Evolutionary conservation across 495 filamentous ascomycete genomes (phyloP).

Genomic region (Penicillium canescens): DNA sequence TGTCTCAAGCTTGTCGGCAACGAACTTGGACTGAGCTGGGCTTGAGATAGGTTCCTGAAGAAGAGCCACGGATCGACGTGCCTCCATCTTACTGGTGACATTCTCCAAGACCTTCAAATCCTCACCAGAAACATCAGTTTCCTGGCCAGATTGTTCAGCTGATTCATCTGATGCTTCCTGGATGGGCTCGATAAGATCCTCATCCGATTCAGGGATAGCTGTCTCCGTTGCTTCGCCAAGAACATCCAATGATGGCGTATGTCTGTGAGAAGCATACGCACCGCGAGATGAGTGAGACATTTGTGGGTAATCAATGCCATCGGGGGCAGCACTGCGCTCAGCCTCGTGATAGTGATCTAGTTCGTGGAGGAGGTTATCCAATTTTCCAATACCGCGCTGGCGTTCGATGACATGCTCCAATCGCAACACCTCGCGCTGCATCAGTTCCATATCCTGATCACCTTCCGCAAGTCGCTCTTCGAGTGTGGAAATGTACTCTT

Average conservation of each 20-base stretch:
- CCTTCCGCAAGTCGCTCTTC: conserved; percentile 95
- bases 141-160: conserved; percentile 14
- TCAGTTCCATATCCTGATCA: conserved; percentile 92
- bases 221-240: conserved; percentile 52
- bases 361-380: conserved; percentile 89
- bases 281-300: conserved; percentile 13
- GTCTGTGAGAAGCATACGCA: conserved; percentile 26
- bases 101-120: conserved; percentile 37
- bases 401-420: conserved; percentile 95
- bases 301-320: conserved; percentile 22
- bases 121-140: conserved; percentile 8
- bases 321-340: conserved; percentile 33
- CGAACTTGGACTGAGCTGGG: conserved; percentile 79
- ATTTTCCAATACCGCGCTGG: conserved; percentile 89
- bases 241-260: conserved; percentile 44
- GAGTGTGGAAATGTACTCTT: conserved; percentile 96
- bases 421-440: conserved; percentile 94
- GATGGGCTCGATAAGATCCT: conserved; percentile 51
- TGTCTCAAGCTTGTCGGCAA: conserved; percentile 89
- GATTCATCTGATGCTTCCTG: conserved; percentile 46
- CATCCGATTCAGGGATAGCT: conserved; percentile 57
- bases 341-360: conserved; percentile 72
- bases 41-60: conserved; percentile 50
- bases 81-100: conserved; percentile 30
- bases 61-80: conserved; percentile 18